Evolutionary conservation across 1,284 basidiomycete genomes (phyloP), one percentile per base, ranked within the genome.

Genomic region (Moesziomyces sp.): DNA sequence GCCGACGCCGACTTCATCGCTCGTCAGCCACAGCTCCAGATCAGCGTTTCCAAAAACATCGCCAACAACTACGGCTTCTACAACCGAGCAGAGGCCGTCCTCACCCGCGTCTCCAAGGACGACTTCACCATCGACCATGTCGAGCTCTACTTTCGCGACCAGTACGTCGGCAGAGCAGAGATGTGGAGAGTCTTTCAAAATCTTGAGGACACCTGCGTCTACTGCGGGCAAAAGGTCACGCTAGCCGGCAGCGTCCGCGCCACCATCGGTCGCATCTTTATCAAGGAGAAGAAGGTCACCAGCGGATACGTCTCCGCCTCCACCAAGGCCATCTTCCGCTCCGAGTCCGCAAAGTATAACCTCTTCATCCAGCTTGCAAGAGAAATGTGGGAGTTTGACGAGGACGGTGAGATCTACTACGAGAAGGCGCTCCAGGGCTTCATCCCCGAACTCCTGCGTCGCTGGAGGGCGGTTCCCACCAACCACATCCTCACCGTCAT

Each of bases 301-400:
- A 91, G 93, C 30, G 94, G 91, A 1, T 91, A 90, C 65, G 88
- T 98, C 55, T 92, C 92, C 1, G 85, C 91, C 23, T 87, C 89
- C 23, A 97, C 96, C 14, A 97, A 95, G 85, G 87, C 92, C 19
- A 90, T 98, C 52, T 97, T 92, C 79, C 89, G 96, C 40, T 94
- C 93, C 18, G 81, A 84, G 53, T 97, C 94, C 5, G 93, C 96
- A 42, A 94, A 93, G 84, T 89, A 77, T 73, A 76, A 80, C 50
- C 61, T 99, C 55, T 97, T 97, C 84, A 93, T 99, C 55, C 95
- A 98, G 87, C 91, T 99, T 16, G 95, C 93, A 79, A 89, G 90
- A 54, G 97, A 99, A 84, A 90, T 97, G 67, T 99, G 94, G 93
- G 92, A 97, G 76, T 99, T 99, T 83, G 90, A 95, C 58, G 94